These are phyloP conservation scores for Solidago caesia DNA, from an alignment of 129 eudicot species.

Conservation along the genomic window DNA sequence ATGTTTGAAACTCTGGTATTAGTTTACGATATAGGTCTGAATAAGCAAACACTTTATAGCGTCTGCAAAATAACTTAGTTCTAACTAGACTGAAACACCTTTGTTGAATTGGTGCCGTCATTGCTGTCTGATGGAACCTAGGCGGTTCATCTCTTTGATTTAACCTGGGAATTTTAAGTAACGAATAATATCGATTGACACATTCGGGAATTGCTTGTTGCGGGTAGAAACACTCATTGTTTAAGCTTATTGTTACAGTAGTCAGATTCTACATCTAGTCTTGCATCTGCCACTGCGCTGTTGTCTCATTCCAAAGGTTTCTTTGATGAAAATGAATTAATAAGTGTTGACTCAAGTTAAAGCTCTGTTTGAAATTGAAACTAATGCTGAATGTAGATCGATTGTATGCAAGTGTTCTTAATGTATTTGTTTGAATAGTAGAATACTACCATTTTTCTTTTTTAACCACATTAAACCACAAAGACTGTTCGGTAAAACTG, in stretches of 20 bases:
- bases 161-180: background rate
- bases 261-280: background rate
- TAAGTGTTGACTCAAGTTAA: background rate
- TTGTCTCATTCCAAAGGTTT: background rate
- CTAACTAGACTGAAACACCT: no score
- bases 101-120: no score
- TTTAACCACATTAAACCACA: background rate
- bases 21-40: no score
- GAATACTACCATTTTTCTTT: no score
- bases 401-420: no score
- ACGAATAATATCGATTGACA: background rate
- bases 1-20: no score
- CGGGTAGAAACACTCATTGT: background rate
- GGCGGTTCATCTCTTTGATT: background rate
- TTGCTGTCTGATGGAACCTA: background rate
- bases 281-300: background rate
- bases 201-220: background rate
- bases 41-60: no score
- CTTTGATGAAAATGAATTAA: background rate
- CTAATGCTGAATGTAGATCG: no score
- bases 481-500: background rate
- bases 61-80: no score
- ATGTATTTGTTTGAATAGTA: no score
- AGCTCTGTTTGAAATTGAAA: no score
- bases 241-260: background rate